Base-by-base conservation (phyloP, 441 rosid species). In the Euphorbia celastroides region DNA sequence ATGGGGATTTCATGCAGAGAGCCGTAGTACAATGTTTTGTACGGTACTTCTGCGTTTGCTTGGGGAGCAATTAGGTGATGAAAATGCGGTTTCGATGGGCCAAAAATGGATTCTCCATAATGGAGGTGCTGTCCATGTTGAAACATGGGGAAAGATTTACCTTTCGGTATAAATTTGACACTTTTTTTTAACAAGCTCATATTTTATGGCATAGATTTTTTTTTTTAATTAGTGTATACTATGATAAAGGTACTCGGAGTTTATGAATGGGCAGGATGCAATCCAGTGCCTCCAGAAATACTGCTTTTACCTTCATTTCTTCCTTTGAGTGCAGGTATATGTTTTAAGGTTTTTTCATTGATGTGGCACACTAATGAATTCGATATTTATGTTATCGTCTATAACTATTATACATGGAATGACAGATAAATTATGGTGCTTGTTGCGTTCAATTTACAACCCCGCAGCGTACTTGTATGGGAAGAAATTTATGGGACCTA, bases 211-310 rank as follows among this genome's bases (percentile, higher is more conserved):
- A 42, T 1, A 42, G 14, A 42, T n/a, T 8, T 2, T 2, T 42
- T 42, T 34, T 34, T 34, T 34, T 34, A 9, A 34, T 4, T 4
- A 34, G 48, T 8, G 5, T 42, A 42, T 5, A 42, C 14, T 17
- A 2, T 8, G 27, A 2, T 38, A 22, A 69, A 88, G 95, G 79
- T 84, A 30, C 81, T 87, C 3, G 96, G 93, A 72, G 20, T 85
- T 46, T 89, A 85, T 70, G 90, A 89, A 36, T 89, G 96, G 96
- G 71, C 83, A 14, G 96, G 92, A 20, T 80, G 86, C 69, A 86
- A 89, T 6, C 96, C 92, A 3, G 59, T 87, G 72, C 92, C 92
- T 57, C 96, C 96, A 0, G 96, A 89, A 74, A 64, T 89, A 22
- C 79, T 84, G 80, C 85, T 89, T 71, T 69, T 89, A 17, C 93